Conservation (phyloP, 2,329 filamentous ascomycete species). For the Aspergillus persii region DNA sequence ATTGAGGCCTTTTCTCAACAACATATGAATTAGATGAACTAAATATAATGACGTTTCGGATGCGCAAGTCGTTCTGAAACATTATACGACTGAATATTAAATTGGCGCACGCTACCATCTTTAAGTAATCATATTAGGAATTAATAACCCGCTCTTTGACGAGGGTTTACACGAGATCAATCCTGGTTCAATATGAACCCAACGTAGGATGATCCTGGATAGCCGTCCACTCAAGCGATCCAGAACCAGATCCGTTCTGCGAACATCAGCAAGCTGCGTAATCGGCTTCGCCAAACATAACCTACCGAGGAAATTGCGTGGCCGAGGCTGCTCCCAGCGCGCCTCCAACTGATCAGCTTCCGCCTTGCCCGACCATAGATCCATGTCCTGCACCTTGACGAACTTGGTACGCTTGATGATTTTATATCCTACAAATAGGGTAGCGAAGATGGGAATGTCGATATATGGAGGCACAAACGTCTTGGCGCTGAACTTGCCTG, state of each 20-base stretch:
- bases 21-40: too few species aligned
- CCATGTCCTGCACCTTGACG: slow-evolving; percentile 30
- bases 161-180: too few species aligned
- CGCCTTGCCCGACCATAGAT: slow-evolving; percentile 24
- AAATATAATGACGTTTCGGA: too few species aligned
- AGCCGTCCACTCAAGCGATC: slow-evolving; percentile 16
- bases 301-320: slow-evolving; percentile 29
- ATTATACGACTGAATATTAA: too few species aligned
- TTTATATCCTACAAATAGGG: slow-evolving; percentile 45
- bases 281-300: background rate
- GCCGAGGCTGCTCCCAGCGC: slow-evolving; percentile 30
- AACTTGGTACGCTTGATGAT: slow-evolving; percentile 33
- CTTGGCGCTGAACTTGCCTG: slow-evolving; percentile 49
- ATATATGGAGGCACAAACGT: slow-evolving; percentile 59
- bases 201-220: too few species aligned
- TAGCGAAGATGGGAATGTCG: slow-evolving; percentile 56
- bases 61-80: too few species aligned
- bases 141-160: too few species aligned
- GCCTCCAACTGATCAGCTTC: slow-evolving; percentile 24
- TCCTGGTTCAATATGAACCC: too few species aligned
- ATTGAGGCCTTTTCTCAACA: slow-evolving; percentile 6
- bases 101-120: too few species aligned
- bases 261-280: background rate
- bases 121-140: too few species aligned
- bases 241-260: slow-evolving; percentile 35